Evolutionary conservation across 768 basidiomycete species (phyloP).

Genomic region (Phlegmacium glaucopus): DNA sequence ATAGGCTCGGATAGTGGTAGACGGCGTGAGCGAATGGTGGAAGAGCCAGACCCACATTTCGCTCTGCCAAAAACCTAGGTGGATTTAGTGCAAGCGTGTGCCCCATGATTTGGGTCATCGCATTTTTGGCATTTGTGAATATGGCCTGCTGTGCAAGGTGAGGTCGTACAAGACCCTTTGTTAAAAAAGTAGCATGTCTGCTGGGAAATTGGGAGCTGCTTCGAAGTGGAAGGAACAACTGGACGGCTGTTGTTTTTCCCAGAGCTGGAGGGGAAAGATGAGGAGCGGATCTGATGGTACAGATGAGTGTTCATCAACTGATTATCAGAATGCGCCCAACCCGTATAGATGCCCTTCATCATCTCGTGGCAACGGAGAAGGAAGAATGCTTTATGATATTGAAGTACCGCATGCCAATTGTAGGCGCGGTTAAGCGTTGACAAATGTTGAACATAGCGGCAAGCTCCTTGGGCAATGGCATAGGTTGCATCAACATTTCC

Average conservation of each 20-base stretch:
- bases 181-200: conserved; percentile 19
- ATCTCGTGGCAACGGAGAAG: background rate
- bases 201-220: background rate
- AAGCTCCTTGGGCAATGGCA: background rate
- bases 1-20: no score
- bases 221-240: background rate
- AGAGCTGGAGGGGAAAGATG: background rate
- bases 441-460: background rate
- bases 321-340: background rate
- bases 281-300: background rate
- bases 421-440: conserved; percentile 2
- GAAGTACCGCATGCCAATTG: conserved; percentile 2
- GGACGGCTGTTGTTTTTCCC: background rate
- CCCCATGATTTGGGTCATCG: conserved; percentile 2
- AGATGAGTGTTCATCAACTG: background rate
- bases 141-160: conserved; percentile 10
- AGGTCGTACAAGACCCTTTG: conserved; percentile 9
- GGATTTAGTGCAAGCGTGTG: no score
- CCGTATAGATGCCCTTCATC: background rate
- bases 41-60: no score
- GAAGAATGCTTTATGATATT: background rate
- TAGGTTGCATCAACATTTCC: background rate
- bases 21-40: no score
- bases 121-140: conserved; percentile 18
- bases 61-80: conserved; percentile 3